phyloP scores from a whole-genome alignment of 768 basidiomycete species.

The Pleurotus salmoneostramineus region DNA sequence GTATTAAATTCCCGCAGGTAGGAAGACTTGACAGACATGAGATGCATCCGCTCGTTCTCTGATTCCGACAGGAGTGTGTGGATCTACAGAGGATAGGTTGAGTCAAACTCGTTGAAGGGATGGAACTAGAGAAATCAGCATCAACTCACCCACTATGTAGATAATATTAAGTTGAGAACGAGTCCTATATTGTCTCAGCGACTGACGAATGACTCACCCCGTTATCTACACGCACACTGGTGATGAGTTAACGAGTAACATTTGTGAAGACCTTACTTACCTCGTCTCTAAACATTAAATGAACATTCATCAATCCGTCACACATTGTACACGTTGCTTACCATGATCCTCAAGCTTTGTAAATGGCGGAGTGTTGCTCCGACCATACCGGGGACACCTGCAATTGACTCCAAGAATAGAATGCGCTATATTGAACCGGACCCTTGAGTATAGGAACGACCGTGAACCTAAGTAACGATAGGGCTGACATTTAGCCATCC shows the following conservation, averaged over 20 bases:
- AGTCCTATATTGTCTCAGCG: neutral
- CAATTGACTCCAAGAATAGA: constrained; percentile 77
- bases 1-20: constrained; percentile 8
- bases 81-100: constrained; percentile 64
- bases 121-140: neutral
- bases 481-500: constrained; percentile 70
- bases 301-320: neutral
- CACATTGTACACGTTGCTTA: constrained; percentile 23
- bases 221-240: constrained; percentile 14
- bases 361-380: constrained; percentile 86
- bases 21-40: constrained; percentile 52
- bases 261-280: constrained; percentile 15
- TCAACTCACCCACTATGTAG: neutral
- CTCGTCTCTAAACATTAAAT: constrained; percentile 36
- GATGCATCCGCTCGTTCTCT: constrained; percentile 96
- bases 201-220: neutral
- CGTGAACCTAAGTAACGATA: neutral
- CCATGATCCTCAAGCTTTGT: constrained; percentile 84
- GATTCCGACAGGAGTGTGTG: constrained; percentile 92
- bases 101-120: constrained; percentile 37
- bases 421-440: constrained; percentile 35
- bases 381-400: constrained; percentile 97
- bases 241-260: no score
- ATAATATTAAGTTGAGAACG: no score
- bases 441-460: neutral